These are phyloP conservation scores for Lophiotrema nucula DNA, from an alignment of 495 filamentous ascomycete species.

Conservation along the genomic window DNA sequence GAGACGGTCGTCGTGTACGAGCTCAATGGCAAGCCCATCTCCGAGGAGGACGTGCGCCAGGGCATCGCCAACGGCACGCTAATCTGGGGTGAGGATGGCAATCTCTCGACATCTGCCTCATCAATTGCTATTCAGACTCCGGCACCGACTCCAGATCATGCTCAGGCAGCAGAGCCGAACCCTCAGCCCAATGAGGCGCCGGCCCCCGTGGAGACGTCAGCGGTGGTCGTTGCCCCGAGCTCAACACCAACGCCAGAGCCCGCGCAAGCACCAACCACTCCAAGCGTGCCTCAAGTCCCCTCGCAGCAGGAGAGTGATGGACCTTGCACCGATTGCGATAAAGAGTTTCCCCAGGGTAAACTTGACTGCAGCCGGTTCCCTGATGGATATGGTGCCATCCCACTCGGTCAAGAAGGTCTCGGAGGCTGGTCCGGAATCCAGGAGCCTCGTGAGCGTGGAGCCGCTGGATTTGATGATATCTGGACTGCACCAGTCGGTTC, in stretches of 20 bases:
- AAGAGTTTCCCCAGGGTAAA: constrained; percentile 74
- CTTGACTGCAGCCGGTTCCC: constrained; percentile 74
- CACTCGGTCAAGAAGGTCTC: constrained; percentile 64
- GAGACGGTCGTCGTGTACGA: constrained; percentile 40
- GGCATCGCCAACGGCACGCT: constrained; percentile 44
- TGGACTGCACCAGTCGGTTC: constrained; percentile 46
- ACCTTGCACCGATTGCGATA: constrained; percentile 49
- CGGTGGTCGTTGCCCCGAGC: neutral
- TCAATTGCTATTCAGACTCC: neutral
- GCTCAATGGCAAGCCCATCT: constrained; percentile 39
- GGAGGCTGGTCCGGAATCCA: constrained; percentile 84
- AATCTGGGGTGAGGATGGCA: constrained; percentile 33
- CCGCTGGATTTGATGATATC: constrained; percentile 56
- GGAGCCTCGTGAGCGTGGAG: constrained; percentile 47
- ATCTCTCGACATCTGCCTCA: constrained; percentile 6
- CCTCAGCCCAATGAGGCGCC: neutral
- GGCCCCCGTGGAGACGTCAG: neutral
- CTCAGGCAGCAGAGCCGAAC: neutral
- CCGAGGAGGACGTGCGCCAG: constrained; percentile 38
- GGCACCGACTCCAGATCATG: neutral
- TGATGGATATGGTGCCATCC: constrained; percentile 74
- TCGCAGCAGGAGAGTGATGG: constrained; percentile 7
- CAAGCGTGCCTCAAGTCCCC: neutral
- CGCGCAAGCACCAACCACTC: neutral
- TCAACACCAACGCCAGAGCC: neutral